Evolutionary conservation across 73 alveolate genomes (phyloP).

Genomic region (Stentor coeruleus): DNA sequence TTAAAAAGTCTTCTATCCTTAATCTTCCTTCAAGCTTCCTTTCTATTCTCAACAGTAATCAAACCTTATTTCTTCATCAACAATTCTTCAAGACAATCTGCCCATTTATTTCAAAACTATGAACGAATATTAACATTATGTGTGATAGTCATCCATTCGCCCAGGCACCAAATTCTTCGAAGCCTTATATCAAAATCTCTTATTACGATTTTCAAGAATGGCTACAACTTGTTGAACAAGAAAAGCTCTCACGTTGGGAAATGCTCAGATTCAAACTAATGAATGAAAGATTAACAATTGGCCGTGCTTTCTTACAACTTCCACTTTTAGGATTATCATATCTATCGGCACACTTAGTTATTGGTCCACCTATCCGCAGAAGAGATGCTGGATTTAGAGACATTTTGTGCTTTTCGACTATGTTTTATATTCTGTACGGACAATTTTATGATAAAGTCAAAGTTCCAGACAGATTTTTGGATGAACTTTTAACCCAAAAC

Average conservation of each 20-base stretch:
- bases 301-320: slow-evolving; percentile 12
- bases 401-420: background rate
- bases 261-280: slow-evolving; percentile 2
- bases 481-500: slow-evolving; percentile 1
- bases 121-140: too few species aligned
- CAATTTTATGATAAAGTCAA: slow-evolving; percentile 7
- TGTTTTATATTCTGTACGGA: background rate
- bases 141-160: background rate
- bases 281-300: slow-evolving; percentile 15
- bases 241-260: slow-evolving; percentile 19
- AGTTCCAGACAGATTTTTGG: slow-evolving; percentile 9
- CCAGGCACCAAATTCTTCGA: background rate
- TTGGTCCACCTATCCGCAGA: slow-evolving; percentile 28
- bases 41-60: too few species aligned
- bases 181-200: slow-evolving; percentile 27
- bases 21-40: too few species aligned
- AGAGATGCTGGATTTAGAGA: slow-evolving; percentile 28
- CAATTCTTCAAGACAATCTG: too few species aligned
- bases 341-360: background rate
- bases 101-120: too few species aligned
- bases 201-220: slow-evolving; percentile 2
- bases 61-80: too few species aligned
- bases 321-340: slow-evolving; percentile 18
- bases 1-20: too few species aligned
- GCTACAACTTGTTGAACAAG: background rate